Conservation (phyloP, 441 rosid species). For the Theobroma grandiflorum region DNA sequence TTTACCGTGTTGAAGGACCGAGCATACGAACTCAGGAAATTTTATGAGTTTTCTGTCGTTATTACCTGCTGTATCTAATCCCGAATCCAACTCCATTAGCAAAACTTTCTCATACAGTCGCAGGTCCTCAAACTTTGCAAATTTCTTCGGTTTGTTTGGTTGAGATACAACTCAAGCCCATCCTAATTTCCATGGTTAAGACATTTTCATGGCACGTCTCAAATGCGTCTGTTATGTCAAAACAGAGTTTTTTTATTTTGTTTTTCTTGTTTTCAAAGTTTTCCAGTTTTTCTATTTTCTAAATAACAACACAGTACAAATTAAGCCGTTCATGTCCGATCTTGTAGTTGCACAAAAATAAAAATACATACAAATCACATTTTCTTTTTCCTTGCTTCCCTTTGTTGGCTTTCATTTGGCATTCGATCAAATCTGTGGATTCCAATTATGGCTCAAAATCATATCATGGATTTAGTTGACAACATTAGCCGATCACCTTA, state of each 20-base stretch:
- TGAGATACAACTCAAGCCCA: not conserved
- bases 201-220: not conserved
- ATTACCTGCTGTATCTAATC: not conserved
- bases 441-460: not conserved
- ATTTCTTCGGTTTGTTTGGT: not conserved
- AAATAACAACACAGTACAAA: no score
- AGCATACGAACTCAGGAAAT: not conserved
- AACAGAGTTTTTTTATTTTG: no score
- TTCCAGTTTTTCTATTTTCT: no score
- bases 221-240: not conserved
- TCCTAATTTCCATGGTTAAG: not conserved
- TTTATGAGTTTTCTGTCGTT: not conserved
- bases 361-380: not conserved
- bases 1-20: not conserved
- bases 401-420: no score
- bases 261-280: no score
- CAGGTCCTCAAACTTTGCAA: not conserved
- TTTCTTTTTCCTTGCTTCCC: not conserved
- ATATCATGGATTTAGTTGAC: not conserved
- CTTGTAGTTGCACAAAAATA: not conserved
- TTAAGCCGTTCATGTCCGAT: no score
- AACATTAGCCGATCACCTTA: not conserved
- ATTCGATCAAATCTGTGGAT: no score
- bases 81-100: not conserved
- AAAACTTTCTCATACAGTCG: not conserved